phyloP scores from a whole-genome alignment of 305 asterid species.

The Striga hermonthica region DNA sequence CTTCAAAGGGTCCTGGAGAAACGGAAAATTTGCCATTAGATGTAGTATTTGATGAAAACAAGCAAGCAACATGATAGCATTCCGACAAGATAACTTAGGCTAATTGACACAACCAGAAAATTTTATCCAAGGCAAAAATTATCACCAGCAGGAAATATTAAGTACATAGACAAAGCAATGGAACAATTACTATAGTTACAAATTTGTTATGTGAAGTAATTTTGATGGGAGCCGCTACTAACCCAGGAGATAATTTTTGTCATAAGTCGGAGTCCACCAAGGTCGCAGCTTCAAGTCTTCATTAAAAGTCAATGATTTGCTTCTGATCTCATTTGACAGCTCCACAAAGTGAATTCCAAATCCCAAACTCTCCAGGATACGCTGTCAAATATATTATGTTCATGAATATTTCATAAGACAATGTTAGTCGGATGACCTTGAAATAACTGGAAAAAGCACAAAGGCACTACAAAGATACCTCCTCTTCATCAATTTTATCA shows the following conservation, averaged over 20 bases:
- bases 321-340: constrained; percentile 72
- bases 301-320: constrained; percentile 75
- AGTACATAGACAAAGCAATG: constrained; percentile 16
- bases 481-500: constrained; percentile 62
- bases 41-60: constrained; percentile 16
- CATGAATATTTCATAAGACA: constrained; percentile 20
- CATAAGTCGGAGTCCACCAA: constrained; percentile 97
- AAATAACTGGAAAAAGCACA: constrained; percentile 24
- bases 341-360: constrained; percentile 68
- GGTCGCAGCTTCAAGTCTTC: constrained; percentile 87
- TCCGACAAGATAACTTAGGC: constrained; percentile 11
- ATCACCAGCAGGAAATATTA: constrained; percentile 14
- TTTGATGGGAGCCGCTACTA: constrained; percentile 33
- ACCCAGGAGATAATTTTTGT: constrained; percentile 91
- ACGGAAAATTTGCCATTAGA: constrained; percentile 29
- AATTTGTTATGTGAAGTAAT: constrained; percentile 20
- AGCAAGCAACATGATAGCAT: constrained; percentile 23
- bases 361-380: constrained; percentile 58
- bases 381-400: constrained; percentile 40
- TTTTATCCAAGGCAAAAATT: background rate
- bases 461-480: constrained; percentile 48
- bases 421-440: constrained; percentile 17
- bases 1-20: constrained; percentile 86
- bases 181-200: constrained; percentile 10
- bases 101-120: background rate